Base-by-base conservation (phyloP, 371 early-diverging fungal genomes). In the Mucor circinelloides region DNA sequence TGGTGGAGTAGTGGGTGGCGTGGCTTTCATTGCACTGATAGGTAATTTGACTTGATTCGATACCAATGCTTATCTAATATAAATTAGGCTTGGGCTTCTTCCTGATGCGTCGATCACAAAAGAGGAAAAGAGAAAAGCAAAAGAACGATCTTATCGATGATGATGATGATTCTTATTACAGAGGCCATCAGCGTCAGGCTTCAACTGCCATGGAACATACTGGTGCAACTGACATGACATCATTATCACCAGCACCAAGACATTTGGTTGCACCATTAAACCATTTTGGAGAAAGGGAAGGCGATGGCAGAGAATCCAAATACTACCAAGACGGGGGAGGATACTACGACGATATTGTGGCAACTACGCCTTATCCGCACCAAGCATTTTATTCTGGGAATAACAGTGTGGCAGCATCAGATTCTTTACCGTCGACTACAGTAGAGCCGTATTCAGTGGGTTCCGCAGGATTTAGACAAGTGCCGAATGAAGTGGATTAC, bases 261-360 rank as follows among this genome's bases (percentile, higher is more conserved):
- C 70, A 65, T 25, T 34, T 69, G 1, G 60, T 69, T 8, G 70
- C 65, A n/a, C 70, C 70, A 0, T 27, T 60, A 6, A 21, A 30
- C 31, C 31, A 44, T 32, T 3, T 32, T 23, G 61, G 28, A 1
- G 50, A 38, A 27, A 32, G 58, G 13, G 60, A 60, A 42, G 60
- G 44, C 1, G 44, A 58, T 58, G 32, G 28, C n/a, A 59, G 60
- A 31, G 62, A 62, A 58, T 62, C 68, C 19, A 67, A 61, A 28
- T 50, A 56, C 7, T 34, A 59, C 28, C 66, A 38, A 23, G 23
- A 32, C 13, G 57, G 36, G 2, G 42, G 44, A 9, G 64, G 56
- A 15, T 64, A 64, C 12, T 67, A 64, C 31, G 67, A 64, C 2
- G 65, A 91, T 71, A 10, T 78, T 59, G 59, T 89, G 83, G 75